A percentile compares a stretch with the other conserved stretches of the same genome.
Conservation (phyloP, 1,139 yeast species). For the Debaryomyces sp. region DNA sequence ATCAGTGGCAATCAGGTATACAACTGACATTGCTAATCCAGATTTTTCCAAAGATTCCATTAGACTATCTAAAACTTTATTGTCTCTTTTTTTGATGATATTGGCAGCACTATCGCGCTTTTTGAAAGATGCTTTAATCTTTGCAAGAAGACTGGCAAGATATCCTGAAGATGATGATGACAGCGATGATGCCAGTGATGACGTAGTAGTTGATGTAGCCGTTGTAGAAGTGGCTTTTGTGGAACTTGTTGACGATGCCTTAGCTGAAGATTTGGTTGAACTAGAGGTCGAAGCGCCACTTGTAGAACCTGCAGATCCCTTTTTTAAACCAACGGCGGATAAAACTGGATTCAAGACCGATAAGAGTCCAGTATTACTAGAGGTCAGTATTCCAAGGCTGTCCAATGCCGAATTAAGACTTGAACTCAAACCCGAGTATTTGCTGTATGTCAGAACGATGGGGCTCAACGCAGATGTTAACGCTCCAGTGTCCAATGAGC, state of each 20-base stretch:
- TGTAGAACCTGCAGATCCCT: slow-evolving; percentile 4
- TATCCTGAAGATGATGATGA: slow-evolving; percentile 5
- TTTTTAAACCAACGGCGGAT: not conserved
- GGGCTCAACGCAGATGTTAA: slow-evolving; percentile 15
- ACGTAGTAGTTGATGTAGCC: not conserved
- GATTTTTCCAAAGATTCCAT: slow-evolving; percentile 12
- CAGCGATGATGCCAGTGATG: slow-evolving; percentile 7
- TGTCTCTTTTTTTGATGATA: slow-evolving; percentile 7
- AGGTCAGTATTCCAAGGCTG: slow-evolving; percentile 16
- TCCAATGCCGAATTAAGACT: slow-evolving; percentile 13
- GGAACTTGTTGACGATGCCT: not conserved
- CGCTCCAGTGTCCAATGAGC: slow-evolving; percentile 14
- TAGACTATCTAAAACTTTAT: slow-evolving; percentile 9
- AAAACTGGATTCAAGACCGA: slow-evolving; percentile 9
- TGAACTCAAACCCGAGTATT: slow-evolving; percentile 14
- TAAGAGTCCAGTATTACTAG: slow-evolving; percentile 17
- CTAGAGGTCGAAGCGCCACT: slow-evolving; percentile 18
- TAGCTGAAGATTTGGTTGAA: slow-evolving; percentile 1
- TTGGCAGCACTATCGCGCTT: not conserved
- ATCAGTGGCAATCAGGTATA: slow-evolving; percentile 14
- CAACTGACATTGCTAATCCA: slow-evolving; percentile 12
- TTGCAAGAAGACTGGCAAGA: slow-evolving; percentile 1
- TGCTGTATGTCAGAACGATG: slow-evolving; percentile 7
- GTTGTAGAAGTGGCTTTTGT: not conserved
- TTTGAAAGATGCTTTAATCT: not conserved